Percentiles rank a stretch among this genome's conserved stretches.
Conservation (phyloP, 169 alveolate genomes). For the Theileria equi region DNA sequence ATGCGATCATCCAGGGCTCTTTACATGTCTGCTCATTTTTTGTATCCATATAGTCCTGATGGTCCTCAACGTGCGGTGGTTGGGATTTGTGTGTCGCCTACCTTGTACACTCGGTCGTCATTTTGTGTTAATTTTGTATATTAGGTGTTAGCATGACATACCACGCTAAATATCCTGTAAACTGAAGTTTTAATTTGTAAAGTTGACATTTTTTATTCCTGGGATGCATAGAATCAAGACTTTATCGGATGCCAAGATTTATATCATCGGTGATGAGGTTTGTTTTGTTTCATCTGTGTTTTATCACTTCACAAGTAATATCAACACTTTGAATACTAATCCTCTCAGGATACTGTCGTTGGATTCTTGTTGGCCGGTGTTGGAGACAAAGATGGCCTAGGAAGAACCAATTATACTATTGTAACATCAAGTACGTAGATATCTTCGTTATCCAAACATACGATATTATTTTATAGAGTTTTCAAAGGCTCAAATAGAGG, state of each 20-base stretch:
- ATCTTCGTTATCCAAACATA: background rate
- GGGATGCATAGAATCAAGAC: conserved; percentile 41
- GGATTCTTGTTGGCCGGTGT: conserved; percentile 76
- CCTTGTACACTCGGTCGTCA: too few species aligned
- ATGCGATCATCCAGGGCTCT: too few species aligned
- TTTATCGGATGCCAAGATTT: conserved; percentile 53
- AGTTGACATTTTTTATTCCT: conserved; percentile 1
- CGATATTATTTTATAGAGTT: conserved; percentile 48
- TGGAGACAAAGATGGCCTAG: conserved; percentile 74
- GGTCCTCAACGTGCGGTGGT: too few species aligned
- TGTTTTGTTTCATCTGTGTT: background rate
- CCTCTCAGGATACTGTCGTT: conserved; percentile 71
- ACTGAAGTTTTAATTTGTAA: background rate
- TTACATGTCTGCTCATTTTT: too few species aligned
- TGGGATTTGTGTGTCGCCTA: too few species aligned
- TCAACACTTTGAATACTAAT: background rate
- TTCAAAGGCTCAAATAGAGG: conserved; percentile 68
- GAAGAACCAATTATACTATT: conserved; percentile 68
- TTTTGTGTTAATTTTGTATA: too few species aligned
- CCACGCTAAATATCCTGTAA: background rate
- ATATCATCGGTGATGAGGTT: conserved; percentile 77
- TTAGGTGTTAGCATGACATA: too few species aligned
- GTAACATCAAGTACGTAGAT: conserved; percentile 66
- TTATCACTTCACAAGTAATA: background rate
- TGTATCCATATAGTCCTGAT: too few species aligned